phyloP scores from a whole-genome alignment of 1,284 basidiomycete genomes.

The Cryptococcus deneoformans region DNA sequence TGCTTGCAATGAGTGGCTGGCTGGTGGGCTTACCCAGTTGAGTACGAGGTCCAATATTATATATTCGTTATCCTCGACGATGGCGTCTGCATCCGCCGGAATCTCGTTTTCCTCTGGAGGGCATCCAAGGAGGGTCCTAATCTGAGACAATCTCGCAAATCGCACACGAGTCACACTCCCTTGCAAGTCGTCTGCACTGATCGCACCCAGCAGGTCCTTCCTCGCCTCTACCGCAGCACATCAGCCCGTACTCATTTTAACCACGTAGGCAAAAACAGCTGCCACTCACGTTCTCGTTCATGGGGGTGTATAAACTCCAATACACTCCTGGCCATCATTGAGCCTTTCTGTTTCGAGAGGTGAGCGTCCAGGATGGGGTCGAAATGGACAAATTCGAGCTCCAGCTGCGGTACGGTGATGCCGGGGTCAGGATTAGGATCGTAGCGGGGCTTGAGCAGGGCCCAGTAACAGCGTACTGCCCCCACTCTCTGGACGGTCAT shows the following conservation, averaged over 20 bases:
- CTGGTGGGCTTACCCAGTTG: constrained; percentile 63
- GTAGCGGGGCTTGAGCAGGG: constrained; percentile 35
- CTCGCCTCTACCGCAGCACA: constrained; percentile 54
- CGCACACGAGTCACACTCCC: constrained; percentile 83
- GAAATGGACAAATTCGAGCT: constrained; percentile 79
- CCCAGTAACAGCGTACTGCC: constrained; percentile 46
- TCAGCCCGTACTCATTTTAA: not conserved
- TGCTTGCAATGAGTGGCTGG: not conserved
- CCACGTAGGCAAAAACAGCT: not conserved
- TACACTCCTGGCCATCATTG: constrained; percentile 70
- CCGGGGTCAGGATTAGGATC: not conserved
- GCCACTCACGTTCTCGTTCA: constrained; percentile 63
- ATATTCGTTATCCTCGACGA: constrained; percentile 72
- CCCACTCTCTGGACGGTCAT: constrained; percentile 26
- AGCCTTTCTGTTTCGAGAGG: constrained; percentile 66
- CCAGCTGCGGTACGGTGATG: constrained; percentile 32
- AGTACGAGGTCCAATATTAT: constrained; percentile 89
- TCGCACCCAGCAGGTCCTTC: constrained; percentile 71
- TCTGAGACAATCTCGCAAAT: constrained; percentile 51
- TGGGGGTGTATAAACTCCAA: constrained; percentile 83
- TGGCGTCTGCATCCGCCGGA: constrained; percentile 60
- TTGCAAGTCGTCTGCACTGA: constrained; percentile 76
- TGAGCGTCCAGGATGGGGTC: constrained; percentile 80
- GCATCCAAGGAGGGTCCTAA: constrained; percentile 52
- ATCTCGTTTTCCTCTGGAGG: constrained; percentile 43